A percentile compares a stretch with the other conserved stretches of the same genome.
Evolutionary conservation across 2,329 filamentous ascomycete species (phyloP).

Genomic region (Penicillium verrucosum): DNA sequence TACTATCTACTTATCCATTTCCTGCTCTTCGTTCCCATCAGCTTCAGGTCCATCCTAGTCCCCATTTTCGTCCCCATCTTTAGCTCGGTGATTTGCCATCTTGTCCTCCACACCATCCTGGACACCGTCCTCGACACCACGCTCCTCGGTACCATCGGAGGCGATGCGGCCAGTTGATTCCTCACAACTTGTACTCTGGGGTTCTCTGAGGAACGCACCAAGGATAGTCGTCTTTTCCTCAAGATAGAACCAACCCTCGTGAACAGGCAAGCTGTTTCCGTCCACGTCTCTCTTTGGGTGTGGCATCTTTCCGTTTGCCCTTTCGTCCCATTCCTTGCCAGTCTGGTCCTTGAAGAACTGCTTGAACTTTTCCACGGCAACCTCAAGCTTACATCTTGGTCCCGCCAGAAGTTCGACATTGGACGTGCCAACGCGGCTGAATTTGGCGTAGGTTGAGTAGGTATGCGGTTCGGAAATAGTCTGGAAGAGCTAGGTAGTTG

Average conservation of each 20-base stretch:
- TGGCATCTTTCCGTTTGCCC: conserved; percentile 16
- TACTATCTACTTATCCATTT: not conserved
- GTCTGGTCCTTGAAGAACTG: conserved; percentile 59
- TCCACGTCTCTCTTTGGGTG: conserved; percentile 23
- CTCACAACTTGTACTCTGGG: not conserved
- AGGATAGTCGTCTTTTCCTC: conserved; percentile 23
- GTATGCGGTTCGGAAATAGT: conserved; percentile 57
- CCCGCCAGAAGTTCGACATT: conserved; percentile 35
- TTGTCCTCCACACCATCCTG: not conserved
- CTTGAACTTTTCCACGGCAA: conserved; percentile 53
- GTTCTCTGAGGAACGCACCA: conserved; percentile 20
- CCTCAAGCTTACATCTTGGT: conserved; percentile 28
- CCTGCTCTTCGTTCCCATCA: not conserved
- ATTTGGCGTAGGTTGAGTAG: conserved; percentile 60
- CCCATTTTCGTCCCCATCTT: not conserved
- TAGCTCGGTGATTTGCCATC: not conserved
- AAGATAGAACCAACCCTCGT: conserved; percentile 34
- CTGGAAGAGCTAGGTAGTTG: conserved; percentile 60
- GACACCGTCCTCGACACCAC: too few relatives aligned
- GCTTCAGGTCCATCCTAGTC: not conserved
- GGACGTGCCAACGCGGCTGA: conserved; percentile 32
- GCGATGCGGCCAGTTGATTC: not conserved
- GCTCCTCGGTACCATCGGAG: not conserved
- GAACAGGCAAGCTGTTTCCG: conserved; percentile 23
- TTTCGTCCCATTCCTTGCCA: conserved; percentile 58